Evolutionary conservation across 2,329 filamentous ascomycete species (phyloP).

Genomic region (Penicillium decumbens): DNA sequence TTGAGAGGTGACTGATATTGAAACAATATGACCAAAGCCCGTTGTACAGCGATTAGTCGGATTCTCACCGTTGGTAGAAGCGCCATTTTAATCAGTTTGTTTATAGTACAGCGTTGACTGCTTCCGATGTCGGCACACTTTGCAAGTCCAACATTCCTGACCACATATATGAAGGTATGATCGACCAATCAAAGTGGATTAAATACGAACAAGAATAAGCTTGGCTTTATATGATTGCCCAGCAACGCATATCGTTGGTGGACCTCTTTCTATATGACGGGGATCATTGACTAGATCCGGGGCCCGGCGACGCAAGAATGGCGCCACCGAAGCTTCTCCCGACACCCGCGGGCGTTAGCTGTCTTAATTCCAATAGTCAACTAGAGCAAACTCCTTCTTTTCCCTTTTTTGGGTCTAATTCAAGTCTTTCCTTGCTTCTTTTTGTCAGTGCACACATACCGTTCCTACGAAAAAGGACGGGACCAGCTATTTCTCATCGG

Average conservation of each 20-base stretch:
- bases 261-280: constrained; percentile 8
- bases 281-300: constrained; percentile 1
- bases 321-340: neutral
- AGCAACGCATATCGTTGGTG: neutral
- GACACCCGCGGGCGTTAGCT: neutral
- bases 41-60: neutral
- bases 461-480: neutral
- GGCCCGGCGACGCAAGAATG: neutral
- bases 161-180: neutral
- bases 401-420: neutral
- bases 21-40: too few relatives aligned
- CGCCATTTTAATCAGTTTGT: neutral
- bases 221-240: neutral
- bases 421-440: neutral
- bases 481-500: neutral
- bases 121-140: neutral
- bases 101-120: neutral
- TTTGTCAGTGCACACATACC: neutral
- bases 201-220: neutral
- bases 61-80: neutral
- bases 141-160: constrained; percentile 2
- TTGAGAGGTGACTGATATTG: neutral
- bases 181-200: neutral
- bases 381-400: neutral
- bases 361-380: neutral